These are phyloP conservation scores for Paxillus rubicundulus DNA, from an alignment of 768 basidiomycete species.

Conservation along the genomic window DNA sequence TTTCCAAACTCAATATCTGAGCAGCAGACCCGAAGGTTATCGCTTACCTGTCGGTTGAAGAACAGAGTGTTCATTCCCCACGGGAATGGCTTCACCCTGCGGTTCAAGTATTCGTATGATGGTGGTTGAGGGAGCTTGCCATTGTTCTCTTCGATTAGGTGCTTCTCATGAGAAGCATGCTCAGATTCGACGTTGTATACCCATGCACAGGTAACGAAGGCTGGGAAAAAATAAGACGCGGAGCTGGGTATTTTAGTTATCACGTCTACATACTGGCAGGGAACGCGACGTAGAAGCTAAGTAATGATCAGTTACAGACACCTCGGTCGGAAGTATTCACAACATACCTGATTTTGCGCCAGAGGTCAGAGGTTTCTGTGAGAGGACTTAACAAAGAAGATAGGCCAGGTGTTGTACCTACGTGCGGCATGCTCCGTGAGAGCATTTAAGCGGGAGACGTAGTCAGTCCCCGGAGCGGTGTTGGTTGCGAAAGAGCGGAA, in stretches of 20 bases:
- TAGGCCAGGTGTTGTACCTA: conserved; percentile 26
- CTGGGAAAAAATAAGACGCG: conserved; percentile 18
- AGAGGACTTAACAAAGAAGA: conserved; percentile 9
- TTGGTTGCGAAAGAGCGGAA: conserved; percentile 39
- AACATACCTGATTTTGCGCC: conserved; percentile 82
- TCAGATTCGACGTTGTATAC: conserved; percentile 54
- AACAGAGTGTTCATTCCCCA: conserved; percentile 85
- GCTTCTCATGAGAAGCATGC: conserved; percentile 69
- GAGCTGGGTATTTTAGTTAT: background rate
- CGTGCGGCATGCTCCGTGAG: conserved; percentile 65
- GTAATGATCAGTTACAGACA: conserved; percentile 5
- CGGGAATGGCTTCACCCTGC: conserved; percentile 74
- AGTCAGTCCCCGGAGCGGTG: conserved; percentile 40
- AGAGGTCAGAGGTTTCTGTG: conserved; percentile 72
- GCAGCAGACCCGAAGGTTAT: background rate
- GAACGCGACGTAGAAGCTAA: conserved; percentile 70
- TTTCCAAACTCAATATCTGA: conserved; percentile 3
- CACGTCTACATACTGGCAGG: conserved; percentile 60
- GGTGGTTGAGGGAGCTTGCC: conserved; percentile 71
- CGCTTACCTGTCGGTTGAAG: conserved; percentile 71
- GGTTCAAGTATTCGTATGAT: conserved; percentile 76
- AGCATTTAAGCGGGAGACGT: conserved; percentile 52
- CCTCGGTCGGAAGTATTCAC: background rate
- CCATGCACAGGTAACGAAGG: conserved; percentile 37
- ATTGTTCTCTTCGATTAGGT: conserved; percentile 68